A percentile compares a stretch with the other conserved stretches of the same genome.
phyloP scores from a whole-genome alignment of 306 rosid genomes.

The Lupinus albus region DNA sequence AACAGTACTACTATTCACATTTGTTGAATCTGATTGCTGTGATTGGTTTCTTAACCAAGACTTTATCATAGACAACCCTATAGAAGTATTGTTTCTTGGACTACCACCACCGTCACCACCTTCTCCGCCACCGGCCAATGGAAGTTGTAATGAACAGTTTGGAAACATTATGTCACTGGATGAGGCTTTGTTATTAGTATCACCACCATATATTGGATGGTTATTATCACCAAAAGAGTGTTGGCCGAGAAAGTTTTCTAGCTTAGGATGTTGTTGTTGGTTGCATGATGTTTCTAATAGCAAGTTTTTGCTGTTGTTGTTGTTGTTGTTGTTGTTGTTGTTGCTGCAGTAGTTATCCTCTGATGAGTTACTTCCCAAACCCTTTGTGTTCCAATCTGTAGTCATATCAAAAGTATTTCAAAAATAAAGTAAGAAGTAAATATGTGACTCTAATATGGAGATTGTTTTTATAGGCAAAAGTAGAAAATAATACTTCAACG shows the following conservation, averaged over 20 bases:
- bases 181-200: not conserved
- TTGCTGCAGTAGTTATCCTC: slow-evolving; percentile 39
- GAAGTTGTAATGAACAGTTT: slow-evolving; percentile 43
- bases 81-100: slow-evolving; percentile 29
- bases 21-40: slow-evolving; percentile 25
- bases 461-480: too few species aligned
- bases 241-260: slow-evolving; percentile 73
- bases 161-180: slow-evolving; percentile 43
- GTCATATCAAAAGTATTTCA: not conserved
- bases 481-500: too few species aligned
- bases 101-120: not conserved
- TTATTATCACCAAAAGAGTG: slow-evolving; percentile 50
- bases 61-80: slow-evolving; percentile 74
- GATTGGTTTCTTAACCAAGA: slow-evolving; percentile 74
- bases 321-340: slow-evolving; percentile 36
- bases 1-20: slow-evolving; percentile 51
- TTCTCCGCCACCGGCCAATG: slow-evolving; percentile 5
- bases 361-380: too few species aligned
- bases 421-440: not conserved
- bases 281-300: slow-evolving; percentile 19
- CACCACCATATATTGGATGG: too few species aligned
- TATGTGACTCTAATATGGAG: not conserved
- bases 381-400: slow-evolving; percentile 54
- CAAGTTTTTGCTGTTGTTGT: slow-evolving; percentile 35
- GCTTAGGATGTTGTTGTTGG: slow-evolving; percentile 55